phyloP scores from a whole-genome alignment of 352 stramenopile genomes.

The Globisporangium spinosum region DNA sequence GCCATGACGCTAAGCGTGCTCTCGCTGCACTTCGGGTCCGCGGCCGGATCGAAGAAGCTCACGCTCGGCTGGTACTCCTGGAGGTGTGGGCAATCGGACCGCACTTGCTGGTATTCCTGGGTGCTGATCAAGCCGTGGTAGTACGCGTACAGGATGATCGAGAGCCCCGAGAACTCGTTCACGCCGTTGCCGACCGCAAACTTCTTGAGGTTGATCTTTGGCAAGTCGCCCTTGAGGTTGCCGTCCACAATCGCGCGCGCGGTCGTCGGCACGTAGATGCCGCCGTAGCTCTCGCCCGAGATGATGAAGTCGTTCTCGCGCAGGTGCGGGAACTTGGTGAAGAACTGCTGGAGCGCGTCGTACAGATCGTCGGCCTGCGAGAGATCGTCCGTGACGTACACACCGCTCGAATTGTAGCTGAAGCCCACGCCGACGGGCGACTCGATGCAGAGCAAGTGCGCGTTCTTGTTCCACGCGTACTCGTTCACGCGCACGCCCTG shows the following conservation, averaged over 20 bases:
- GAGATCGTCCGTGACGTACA: slow-evolving; percentile 47
- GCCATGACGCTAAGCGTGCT: slow-evolving; percentile 26
- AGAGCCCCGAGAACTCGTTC: slow-evolving; percentile 30
- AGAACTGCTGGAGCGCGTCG: slow-evolving; percentile 65
- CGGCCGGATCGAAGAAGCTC: slow-evolving; percentile 16
- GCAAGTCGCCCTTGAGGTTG: slow-evolving; percentile 23
- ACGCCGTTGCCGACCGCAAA: slow-evolving; percentile 73
- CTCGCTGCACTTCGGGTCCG: slow-evolving; percentile 25
- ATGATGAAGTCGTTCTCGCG: slow-evolving; percentile 49
- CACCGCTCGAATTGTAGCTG: slow-evolving; percentile 40
- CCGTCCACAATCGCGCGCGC: slow-evolving; percentile 47
- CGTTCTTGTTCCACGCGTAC: slow-evolving; percentile 58
- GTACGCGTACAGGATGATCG: slow-evolving; percentile 43
- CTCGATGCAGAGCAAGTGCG: slow-evolving; percentile 76
- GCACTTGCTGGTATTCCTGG: slow-evolving; percentile 29
- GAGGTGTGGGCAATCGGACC: slow-evolving; percentile 22
- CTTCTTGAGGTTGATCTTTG: slow-evolving; percentile 44
- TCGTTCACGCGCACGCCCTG: slow-evolving; percentile 54
- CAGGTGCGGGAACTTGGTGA: slow-evolving; percentile 47
- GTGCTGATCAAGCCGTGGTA: slow-evolving; percentile 38
- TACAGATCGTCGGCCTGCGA: slow-evolving; percentile 67
- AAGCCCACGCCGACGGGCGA: slow-evolving; percentile 64
- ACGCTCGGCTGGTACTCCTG: slow-evolving; percentile 25
- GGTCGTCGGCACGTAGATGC: slow-evolving; percentile 60
- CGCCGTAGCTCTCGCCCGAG: slow-evolving; percentile 64